These are phyloP conservation scores for Pelargonium cotyledonis DNA, from an alignment of 441 rosid species.

Conservation along the genomic window DNA sequence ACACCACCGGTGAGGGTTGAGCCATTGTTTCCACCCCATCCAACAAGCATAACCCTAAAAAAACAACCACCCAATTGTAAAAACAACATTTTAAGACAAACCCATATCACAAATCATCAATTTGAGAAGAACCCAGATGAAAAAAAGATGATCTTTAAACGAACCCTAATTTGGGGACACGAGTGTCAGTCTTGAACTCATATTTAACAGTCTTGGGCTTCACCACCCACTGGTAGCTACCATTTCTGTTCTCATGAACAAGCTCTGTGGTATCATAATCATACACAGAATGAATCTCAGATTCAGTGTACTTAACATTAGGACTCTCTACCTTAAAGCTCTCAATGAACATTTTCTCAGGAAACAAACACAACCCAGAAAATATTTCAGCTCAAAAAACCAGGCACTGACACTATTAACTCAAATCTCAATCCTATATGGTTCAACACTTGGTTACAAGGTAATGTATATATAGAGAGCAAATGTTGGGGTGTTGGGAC, in stretches of 20 bases:
- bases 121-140: background rate
- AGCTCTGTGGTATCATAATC: constrained; percentile 73
- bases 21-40: constrained; percentile 98
- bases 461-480: background rate
- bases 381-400: too few species aligned
- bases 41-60: constrained; percentile 84
- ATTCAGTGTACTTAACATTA: constrained; percentile 60
- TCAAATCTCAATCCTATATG: background rate
- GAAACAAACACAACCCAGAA: background rate
- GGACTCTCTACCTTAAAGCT: constrained; percentile 83
- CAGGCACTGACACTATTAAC: background rate
- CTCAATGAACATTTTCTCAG: constrained; percentile 60
- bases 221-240: constrained; percentile 77
- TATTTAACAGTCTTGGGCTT: constrained; percentile 80
- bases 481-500: background rate
- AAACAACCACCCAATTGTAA: background rate
- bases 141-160: background rate
- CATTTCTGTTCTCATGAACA: constrained; percentile 70
- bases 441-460: background rate
- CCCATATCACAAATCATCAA: background rate
- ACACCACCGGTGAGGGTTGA: constrained; percentile 81
- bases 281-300: constrained; percentile 56
- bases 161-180: constrained; percentile 85
- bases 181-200: constrained; percentile 72
- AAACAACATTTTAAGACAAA: constrained; percentile 5